Base-by-base conservation (phyloP, 371 early-diverging fungal genomes). In the Dichotomocladium elegans region DNA sequence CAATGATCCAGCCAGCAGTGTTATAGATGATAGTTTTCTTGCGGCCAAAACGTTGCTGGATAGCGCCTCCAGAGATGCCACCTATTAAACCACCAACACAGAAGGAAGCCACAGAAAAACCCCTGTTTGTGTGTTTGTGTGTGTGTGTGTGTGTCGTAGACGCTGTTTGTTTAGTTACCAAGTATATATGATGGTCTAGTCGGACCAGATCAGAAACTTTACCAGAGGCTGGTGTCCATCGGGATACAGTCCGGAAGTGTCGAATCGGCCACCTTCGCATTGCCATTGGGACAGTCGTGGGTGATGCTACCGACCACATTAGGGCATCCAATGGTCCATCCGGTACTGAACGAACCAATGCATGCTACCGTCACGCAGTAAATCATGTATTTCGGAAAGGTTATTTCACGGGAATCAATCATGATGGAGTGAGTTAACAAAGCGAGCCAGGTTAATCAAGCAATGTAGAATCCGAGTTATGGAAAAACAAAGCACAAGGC, bases 21-120 rank as follows among this genome's bases (percentile, higher is more conserved):
- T 75, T 81, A 15, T 66, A 63, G 8, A 87, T 47, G 21, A 92
- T 63, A 3, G 82, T 60, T 1, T 64, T 66, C 21, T 81, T 72
- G 21, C 90, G 82, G 8, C 90, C 90, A 43, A 79, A 52, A 15
- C 56, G 41, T 44, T 75, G 70, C 34, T 80, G 74, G 1, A 83
- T 55, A 2, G 52, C 58, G 6, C 85, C 85, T 21, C 82, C 83
- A 5, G 47, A 34, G 3, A 88, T 60, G 4, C 82, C 87, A 25
- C 88, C 90, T 1, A 78, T 31, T 10, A 86, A 52, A 2, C 90
- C 92, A 27, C 90, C 88, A 6, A 86, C 48, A 31, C 80, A 72
- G 35, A 79, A 79, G 11, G 79, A 60, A 2, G 81, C 76, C 9
- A 82, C 79, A 1, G 83, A 75, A 41, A 86, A 59, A 9, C 79